Percentiles rank a stretch among this genome's conserved stretches.
Conservation (phyloP, 192 early-diverging fungal species). For the Pilaira anomala region DNA sequence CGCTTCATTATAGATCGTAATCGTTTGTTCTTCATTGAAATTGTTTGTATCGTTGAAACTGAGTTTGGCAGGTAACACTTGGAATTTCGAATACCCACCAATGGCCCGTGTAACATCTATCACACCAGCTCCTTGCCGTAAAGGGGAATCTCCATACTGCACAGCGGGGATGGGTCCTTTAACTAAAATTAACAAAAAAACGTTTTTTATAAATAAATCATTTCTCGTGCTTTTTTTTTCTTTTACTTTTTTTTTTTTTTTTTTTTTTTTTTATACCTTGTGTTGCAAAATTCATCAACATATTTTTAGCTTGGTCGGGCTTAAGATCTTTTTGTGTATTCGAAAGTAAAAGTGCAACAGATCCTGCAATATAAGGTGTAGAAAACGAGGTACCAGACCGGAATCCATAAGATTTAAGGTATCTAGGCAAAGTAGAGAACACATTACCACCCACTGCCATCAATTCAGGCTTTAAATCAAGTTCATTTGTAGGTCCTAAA, state of each 20-base stretch:
- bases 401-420: conserved; percentile 38
- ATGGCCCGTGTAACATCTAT: conserved; percentile 41
- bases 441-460: conserved; percentile 50
- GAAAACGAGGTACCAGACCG: conserved; percentile 57
- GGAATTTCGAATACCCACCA: conserved; percentile 16
- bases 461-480: conserved; percentile 57
- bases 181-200: conserved; percentile 9
- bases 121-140: conserved; percentile 51
- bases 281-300: conserved; percentile 31
- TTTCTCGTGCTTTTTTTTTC: too few relatives aligned
- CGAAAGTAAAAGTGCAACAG: conserved; percentile 42
- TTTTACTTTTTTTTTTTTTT: neutral
- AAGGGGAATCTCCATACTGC: conserved; percentile 24
- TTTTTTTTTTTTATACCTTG: conserved; percentile 21
- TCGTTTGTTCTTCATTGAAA: conserved; percentile 16
- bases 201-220: neutral
- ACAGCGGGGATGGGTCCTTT: conserved; percentile 13
- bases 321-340: neutral
- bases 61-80: conserved; percentile 43
- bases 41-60: conserved; percentile 46
- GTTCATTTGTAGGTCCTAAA: conserved; percentile 67
- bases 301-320: conserved; percentile 12
- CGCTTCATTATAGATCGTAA: conserved; percentile 42
- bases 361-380: conserved; percentile 48
- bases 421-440: conserved; percentile 45